Evolutionary conservation across 2,329 filamentous ascomycete species (phyloP).

Genomic region (Colletotrichum viniferum): DNA sequence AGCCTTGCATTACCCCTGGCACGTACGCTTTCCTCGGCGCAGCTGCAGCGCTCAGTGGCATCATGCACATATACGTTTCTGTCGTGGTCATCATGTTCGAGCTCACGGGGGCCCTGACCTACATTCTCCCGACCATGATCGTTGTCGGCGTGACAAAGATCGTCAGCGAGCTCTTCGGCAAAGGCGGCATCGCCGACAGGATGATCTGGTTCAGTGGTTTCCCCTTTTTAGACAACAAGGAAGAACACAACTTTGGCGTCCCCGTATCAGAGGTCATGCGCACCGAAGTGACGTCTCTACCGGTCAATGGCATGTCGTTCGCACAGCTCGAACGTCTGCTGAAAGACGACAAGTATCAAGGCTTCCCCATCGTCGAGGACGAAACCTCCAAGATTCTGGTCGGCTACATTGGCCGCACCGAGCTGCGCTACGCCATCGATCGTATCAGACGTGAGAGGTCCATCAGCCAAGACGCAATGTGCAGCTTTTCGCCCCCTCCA

Average conservation of each 20-base stretch:
- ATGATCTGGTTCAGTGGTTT: conserved; percentile 99
- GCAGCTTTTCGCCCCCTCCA: conserved; percentile 68
- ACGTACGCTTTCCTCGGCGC: conserved; percentile 97
- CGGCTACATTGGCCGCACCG: conserved; percentile 91
- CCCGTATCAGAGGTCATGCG: conserved; percentile 93
- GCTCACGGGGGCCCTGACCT: conserved; percentile 93
- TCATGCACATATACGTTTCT: conserved; percentile 97
- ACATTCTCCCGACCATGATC: conserved; percentile 98
- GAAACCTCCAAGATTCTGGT: conserved; percentile 72
- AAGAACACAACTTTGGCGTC: conserved; percentile 95
- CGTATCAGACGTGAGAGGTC: conserved; percentile 73
- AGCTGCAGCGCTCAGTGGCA: conserved; percentile 87
- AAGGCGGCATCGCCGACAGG: conserved; percentile 93
- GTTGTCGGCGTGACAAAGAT: conserved; percentile 97
- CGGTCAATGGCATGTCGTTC: conserved; percentile 75
- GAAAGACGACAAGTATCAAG: conserved; percentile 81
- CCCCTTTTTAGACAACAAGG: conserved; percentile 95
- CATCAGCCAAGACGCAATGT: conserved; percentile 71
- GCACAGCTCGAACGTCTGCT: conserved; percentile 79
- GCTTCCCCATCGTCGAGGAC: conserved; percentile 90
- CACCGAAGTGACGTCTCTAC: conserved; percentile 73
- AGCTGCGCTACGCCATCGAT: conserved; percentile 89
- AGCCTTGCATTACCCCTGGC: conserved; percentile 94
- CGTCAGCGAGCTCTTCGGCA: conserved; percentile 88
- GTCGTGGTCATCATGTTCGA: conserved; percentile 99